phyloP scores from a whole-genome alignment of 306 rosid genomes.

The Begonia peltatifolia region DNA sequence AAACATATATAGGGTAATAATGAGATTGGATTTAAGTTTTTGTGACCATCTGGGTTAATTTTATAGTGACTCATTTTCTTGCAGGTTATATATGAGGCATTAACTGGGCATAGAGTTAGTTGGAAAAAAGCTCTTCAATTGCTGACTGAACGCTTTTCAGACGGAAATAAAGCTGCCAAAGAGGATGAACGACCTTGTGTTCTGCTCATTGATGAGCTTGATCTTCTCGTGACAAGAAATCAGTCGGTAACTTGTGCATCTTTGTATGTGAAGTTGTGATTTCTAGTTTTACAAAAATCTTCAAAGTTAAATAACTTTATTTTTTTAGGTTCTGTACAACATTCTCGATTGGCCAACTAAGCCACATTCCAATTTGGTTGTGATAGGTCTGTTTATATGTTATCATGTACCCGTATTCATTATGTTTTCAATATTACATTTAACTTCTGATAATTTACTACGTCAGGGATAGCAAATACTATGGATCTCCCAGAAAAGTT shows the following conservation, averaged over 20 bases:
- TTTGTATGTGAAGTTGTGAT: slow-evolving; percentile 8
- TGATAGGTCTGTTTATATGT: slow-evolving; percentile 44
- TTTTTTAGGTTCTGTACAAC: slow-evolving; percentile 66
- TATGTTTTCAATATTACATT: too few relatives aligned
- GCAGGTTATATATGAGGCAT: slow-evolving; percentile 84
- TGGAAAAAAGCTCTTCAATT: slow-evolving; percentile 89
- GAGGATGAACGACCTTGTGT: slow-evolving; percentile 77
- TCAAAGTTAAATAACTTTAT: slow-evolving; percentile 7
- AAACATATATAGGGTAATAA: slow-evolving; percentile 63
- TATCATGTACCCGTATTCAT: neutral
- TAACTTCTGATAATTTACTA: neutral
- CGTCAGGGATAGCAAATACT: slow-evolving; percentile 91
- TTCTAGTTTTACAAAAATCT: neutral
- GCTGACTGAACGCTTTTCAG: slow-evolving; percentile 64
- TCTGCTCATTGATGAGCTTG: slow-evolving; percentile 92
- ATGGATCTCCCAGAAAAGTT: slow-evolving; percentile 98
- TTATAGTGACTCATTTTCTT: slow-evolving; percentile 12
- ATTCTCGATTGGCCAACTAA: slow-evolving; percentile 98
- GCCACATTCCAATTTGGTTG: slow-evolving; percentile 76
- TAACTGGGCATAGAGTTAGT: slow-evolving; percentile 74
- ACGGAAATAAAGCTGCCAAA: slow-evolving; percentile 45
- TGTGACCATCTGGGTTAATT: slow-evolving; percentile 7
- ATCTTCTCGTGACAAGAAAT: slow-evolving; percentile 94
- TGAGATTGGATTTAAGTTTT: slow-evolving; percentile 7
- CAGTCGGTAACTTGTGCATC: slow-evolving; percentile 55